Evolutionary conservation across 768 basidiomycete species (phyloP), one percentile per base, ranked within the genome.

Genomic region (Rhizopogon salebrosus): DNA sequence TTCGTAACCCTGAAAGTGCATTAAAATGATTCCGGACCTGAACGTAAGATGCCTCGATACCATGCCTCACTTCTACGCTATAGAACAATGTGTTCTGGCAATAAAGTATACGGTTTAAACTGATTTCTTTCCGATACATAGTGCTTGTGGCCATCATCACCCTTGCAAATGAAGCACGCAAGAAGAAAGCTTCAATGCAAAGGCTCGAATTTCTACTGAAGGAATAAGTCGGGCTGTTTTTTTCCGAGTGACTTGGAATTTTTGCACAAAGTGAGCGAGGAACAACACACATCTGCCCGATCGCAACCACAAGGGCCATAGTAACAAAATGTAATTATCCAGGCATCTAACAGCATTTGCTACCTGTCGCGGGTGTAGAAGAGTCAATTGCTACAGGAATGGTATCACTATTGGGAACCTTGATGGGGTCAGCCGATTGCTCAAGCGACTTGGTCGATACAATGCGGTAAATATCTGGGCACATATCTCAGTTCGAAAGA

Each of bases 401-500:
- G 52, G 86, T 91, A 67, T 92, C 86, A 53, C 89, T 92, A 18
- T 77, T 75, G 64, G 92, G 71, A 68, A 89, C 78, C 81, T 85
- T 79, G 83, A 88, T 80, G 70, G 86, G 76, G 73, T 90, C 73
- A 65, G 85, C 70, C 68, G 77, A 86, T 59, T 87, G 85, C 66
- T 98, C 95, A 53, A 99, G 85, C 42, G 91, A 83, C 73, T 95
- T 98, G 80, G 84, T 89, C 49, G 95, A 98, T 35, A 94, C 93
- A 68, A 98, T 93, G 65, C 88, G 90, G 79, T 98, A 98, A 70
- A 99, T 97, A 60, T 98, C 97, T 97, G 62, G 20, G 31, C 5
- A 11, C 20, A 34, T 4, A 37, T n/a, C n/a, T 37, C 36, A 41
- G 40, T 20, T 18, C 9, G 8, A 26, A 18, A 6, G 1, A 6